phyloP scores from a whole-genome alignment of 2,329 filamentous ascomycete species.

The Colletotrichum tanaceti region DNA sequence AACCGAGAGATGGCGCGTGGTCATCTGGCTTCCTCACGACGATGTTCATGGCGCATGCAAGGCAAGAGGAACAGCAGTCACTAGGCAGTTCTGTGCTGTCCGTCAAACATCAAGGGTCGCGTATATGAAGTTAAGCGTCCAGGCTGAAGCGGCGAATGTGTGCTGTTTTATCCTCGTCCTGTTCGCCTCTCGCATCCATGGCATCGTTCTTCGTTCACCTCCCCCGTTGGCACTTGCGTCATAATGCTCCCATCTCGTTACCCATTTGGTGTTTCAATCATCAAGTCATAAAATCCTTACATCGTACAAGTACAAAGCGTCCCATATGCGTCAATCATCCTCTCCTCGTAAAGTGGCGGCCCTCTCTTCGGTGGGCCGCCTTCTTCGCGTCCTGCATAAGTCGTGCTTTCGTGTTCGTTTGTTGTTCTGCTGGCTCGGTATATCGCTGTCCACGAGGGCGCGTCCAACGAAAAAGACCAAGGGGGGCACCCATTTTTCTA shows the following conservation, averaged over 20 bases:
- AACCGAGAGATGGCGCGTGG: neutral
- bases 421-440: neutral
- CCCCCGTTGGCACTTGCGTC: neutral
- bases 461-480: neutral
- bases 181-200: neutral
- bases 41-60: neutral
- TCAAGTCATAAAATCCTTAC: conserved; percentile 17
- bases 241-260: conserved; percentile 5
- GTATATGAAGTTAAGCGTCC: neutral
- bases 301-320: conserved; percentile 15
- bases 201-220: neutral
- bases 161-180: neutral
- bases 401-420: neutral
- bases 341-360: neutral
- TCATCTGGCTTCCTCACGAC: neutral
- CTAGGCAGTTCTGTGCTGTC: neutral
- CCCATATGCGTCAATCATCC: conserved; percentile 5
- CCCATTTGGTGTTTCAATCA: conserved; percentile 11
- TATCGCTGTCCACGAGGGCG: neutral
- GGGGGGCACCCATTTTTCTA: neutral
- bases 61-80: neutral
- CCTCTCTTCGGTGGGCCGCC: neutral
- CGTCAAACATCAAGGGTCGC: neutral
- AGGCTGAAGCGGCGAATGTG: neutral
- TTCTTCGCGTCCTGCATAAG: conserved; percentile 1